Evolutionary conservation across 106 monocot genomes (phyloP), one percentile per base, ranked within the genome.

Genomic region (Dioscorea zingiberensis): DNA sequence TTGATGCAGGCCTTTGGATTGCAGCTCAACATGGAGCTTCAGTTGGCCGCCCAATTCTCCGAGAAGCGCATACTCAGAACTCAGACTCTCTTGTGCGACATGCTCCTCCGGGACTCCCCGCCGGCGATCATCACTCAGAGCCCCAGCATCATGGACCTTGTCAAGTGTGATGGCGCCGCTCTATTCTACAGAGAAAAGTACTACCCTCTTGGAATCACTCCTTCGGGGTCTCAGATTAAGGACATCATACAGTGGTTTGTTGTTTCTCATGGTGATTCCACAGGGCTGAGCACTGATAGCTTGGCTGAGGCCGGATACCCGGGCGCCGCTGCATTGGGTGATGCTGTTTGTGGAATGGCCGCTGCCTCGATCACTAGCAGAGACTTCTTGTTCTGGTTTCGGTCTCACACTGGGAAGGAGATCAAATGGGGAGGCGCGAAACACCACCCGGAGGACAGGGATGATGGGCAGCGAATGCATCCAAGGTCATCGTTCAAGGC

Each of bases 401-500:
- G 94, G 24, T 95, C 91, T 0, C 87, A 91, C 74, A 91, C 94
- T 13, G 94, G 91, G 0, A 95, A 95, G 48, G 94, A 95, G 67
- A 83, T 91, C 54, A 95, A 90, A 56, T 95, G 94, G 94, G 94
- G 94, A 16, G 94, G 91, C 1, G 94, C 91, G 6, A 95, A 95
- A 73, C 94, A 95, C 69, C 91, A 95, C 63, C 94, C 91, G 0
- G 87, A 85, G 65, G 94, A 95, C 64, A 91, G 85, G 76, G 94
- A 95, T 48, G 94, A 91, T 60, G 85, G 87, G 28, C 91, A 83
- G 55, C 38, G 83, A 38, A 95, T 95, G 94, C 90, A 95, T 45
- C 94, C 94, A 9, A 84, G 94, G 0, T 85, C 87, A 0, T 95
- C 94, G 8, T 95, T 95, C 60, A 77, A 95, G 48, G 90, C 94